Base-by-base conservation (phyloP, 495 filamentous ascomycete genomes). In the Astrothelium subdiscretum region DNA sequence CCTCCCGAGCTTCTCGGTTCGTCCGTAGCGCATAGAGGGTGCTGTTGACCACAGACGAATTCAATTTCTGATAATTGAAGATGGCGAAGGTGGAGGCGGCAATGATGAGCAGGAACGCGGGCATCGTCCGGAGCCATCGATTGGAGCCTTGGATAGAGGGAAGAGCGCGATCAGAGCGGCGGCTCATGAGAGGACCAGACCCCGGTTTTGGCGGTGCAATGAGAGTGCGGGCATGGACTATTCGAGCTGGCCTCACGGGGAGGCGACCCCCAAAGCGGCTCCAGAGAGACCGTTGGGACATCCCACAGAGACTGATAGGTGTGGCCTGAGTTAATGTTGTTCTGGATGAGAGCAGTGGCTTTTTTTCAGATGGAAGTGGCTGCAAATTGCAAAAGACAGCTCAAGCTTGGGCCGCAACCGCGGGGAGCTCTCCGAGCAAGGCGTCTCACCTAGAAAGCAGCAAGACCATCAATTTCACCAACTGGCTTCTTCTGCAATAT, bases 41-140 rank as follows among this genome's bases (percentile, higher is more conserved):
- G 51, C 87, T 88, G 62, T 81, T 84, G 3, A 96, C 90, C 13
- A 97, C 84, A 59, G 87, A 87, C 20, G 83, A 88, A 2, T 87
- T 89, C 2, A 84, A 81, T 71, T 96, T 96, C 69, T 98, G 92
- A 81, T 98, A 97, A 79, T 98, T 98, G 86, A 98, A 97, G 72
- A 96, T 94, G 48, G 84, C 89, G 40, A 94, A 76, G 63, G 86
- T 84, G 58, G 84, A 85, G 22, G 77, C 77, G 32, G 81, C 81
- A 59, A 92, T 78, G 52, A 85, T 73, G 43, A 78, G 62, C 1
- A 79, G 66, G 69, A 87, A 87, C 48, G 86, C 70, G 3, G 85
- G 85, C 3, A 85, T 64, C 0, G 82, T 83, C 11, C 71, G 69
- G 10, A 80, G 62, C 81, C 81, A 86, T 62, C 75, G 68, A 31